phyloP scores from a whole-genome alignment of 2,329 filamentous ascomycete species.

The Pseudogymnoascus sp. region DNA sequence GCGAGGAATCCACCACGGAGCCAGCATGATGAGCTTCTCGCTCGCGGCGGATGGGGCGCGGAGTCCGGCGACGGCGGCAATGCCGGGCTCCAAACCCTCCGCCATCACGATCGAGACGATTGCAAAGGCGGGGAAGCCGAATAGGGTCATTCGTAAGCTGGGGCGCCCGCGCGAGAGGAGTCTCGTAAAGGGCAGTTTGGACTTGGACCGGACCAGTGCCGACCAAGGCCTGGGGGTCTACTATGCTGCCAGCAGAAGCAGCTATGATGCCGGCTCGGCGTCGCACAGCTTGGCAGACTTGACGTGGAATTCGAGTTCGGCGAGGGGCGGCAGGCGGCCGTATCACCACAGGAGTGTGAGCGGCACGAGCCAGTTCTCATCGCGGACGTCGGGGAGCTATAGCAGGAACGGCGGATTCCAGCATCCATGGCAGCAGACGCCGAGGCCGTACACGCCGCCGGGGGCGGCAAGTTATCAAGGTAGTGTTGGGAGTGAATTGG shows the following conservation, averaged over 20 bases:
- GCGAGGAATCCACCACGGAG: background rate
- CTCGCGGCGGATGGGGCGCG: background rate
- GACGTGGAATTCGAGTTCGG: conserved; percentile 2
- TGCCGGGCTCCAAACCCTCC: background rate
- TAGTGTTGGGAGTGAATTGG: background rate
- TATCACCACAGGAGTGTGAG: conserved; percentile 3
- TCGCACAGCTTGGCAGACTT: background rate
- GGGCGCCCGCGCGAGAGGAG: background rate
- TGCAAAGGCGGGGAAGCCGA: background rate
- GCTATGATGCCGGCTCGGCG: background rate
- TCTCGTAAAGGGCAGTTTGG: background rate
- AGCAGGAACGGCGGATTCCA: conserved; percentile 35
- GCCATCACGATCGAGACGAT: background rate
- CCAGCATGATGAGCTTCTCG: conserved; percentile 6
- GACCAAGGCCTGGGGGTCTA: background rate
- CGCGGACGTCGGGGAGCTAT: background rate
- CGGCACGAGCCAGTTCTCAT: conserved; percentile 1
- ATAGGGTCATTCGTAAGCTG: background rate
- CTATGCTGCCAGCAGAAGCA: background rate
- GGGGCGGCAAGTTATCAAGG: conserved; percentile 3
- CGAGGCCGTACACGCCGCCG: conserved; percentile 47
- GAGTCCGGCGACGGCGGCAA: background rate
- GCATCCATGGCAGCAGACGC: conserved; percentile 53
- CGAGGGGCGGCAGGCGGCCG: conserved; percentile 1
- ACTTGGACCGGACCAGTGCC: background rate